Evolutionary conservation across 495 filamentous ascomycete genomes (phyloP), one percentile per base, ranked within the genome.

Genomic region (Articulospora tetracladia): DNA sequence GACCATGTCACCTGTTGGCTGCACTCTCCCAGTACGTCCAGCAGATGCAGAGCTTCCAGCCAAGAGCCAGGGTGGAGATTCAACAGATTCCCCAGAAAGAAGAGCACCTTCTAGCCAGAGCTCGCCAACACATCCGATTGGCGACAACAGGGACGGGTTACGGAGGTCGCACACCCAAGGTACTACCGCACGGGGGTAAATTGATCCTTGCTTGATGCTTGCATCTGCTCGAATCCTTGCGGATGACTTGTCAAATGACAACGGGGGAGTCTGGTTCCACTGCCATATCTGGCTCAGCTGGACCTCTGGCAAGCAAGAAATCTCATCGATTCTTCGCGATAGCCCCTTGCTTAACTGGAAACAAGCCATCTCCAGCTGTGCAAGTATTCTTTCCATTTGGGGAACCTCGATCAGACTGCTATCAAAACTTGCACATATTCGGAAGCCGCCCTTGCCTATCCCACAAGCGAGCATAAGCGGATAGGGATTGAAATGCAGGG

Each of bases 401-500:
- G 69, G 34, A 1, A 67, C 61, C 12, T 68, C 63, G 30, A 83
- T 70, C 24, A 76, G 50, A 11, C 65, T 70, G 55, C 76, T 80
- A 54, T 89, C 86, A 58, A 86, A 89, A 63, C 81, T 87, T 0
- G 85, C 84, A 64, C 79, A 82, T 30, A 87, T 70, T 19, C 80
- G 59, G 66, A 87, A 83, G 0, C 84, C 83, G 22, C 74, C 72
- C 20, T 79, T 74, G 54, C 76, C 73, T 7, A 89, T 72, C 11
- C 79, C 79, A 67, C 82, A 87, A 11, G 78, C 82, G 39, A 87
- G 67, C 81, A 87, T 89, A 13, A 89, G 71, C 2, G 81, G 79
- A 64, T 89, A 88, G 0, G 84, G 81, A 58, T 87, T 87, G 69
- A 89, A 89, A 59, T 86, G 81, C 23, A 87, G 74, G 0, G 84